Evolutionary conservation across 2,329 filamentous ascomycete genomes (phyloP), one percentile per base, ranked within the genome.

Genomic region (Fusarium kyushuense): DNA sequence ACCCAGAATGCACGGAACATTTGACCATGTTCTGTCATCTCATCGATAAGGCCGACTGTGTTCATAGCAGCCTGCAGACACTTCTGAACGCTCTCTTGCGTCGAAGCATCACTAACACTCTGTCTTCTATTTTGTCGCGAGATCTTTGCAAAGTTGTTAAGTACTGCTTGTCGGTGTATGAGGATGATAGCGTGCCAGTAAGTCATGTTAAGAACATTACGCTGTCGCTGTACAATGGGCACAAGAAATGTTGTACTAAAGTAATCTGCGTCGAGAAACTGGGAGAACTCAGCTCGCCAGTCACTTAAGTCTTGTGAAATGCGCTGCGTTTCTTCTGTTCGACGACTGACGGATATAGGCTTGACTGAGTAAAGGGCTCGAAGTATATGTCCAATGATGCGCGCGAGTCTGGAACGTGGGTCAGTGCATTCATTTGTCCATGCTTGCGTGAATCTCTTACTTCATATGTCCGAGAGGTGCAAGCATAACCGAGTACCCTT

Each of bases 181-280:
- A 82, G 76, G 7, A 83, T 80, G 14, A 78, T 74, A 3, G 81
- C 77, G 51, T 83, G 81, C 78, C 79, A 82, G 46, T 79, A 82
- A 2, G 80, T 77, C 5, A 82, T 59, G 40, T 81, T 81, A 2
- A 83, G 65, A 0, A 82, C 78, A 25, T 82, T 80, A 0, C 78
- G 75, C 53, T 83, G 81, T 0, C 81, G 74, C 49, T 80, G 79
- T 42, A 79, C 81, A 8, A 82, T 79, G 2, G 79, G 79, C 4
- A 78, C 72, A 3, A 81, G 70, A 4, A 79, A 70, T 0, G 77
- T 67, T 3, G 73, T 68, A 36, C 76, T 79, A 21, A 77, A 72
- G 17, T 70, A 78, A 45, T 81, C 79, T 1, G 81, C 69, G 7
- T 82, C 79, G 0, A 82, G 73, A 23, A 82, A 81, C 4, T 75